These are phyloP conservation scores for Prosopis cineraria DNA, from an alignment of 306 rosid species.

Conservation along the genomic window DNA sequence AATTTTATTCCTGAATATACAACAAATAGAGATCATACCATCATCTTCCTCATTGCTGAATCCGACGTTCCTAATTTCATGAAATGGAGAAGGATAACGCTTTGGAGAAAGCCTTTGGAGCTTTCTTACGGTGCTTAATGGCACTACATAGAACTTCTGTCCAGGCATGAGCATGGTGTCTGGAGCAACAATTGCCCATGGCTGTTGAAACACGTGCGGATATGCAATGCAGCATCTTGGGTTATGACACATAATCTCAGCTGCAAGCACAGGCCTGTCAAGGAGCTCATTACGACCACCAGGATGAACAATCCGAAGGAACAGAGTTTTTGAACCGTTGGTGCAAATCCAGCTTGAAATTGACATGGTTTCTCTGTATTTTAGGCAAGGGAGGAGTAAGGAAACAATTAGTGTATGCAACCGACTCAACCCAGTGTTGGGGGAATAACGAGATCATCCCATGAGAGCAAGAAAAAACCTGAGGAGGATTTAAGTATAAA, in stretches of 20 bases:
- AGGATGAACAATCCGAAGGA: slow-evolving; percentile 59
- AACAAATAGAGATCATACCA: slow-evolving; percentile 32
- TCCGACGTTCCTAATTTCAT: slow-evolving; percentile 29
- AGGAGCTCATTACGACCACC: slow-evolving; percentile 69
- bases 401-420: slow-evolving; percentile 15
- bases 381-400: slow-evolving; percentile 8
- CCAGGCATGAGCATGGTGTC: slow-evolving; percentile 63
- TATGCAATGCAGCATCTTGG: slow-evolving; percentile 55
- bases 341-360: slow-evolving; percentile 51
- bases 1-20: slow-evolving; percentile 37
- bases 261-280: slow-evolving; percentile 59
- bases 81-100: slow-evolving; percentile 40
- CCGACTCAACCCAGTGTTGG: background rate
- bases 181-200: slow-evolving; percentile 73
- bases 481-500: slow-evolving; percentile 36
- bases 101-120: slow-evolving; percentile 54
- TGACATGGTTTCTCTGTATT: slow-evolving; percentile 41
- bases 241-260: slow-evolving; percentile 55
- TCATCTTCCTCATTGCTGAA: slow-evolving; percentile 40
- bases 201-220: slow-evolving; percentile 65
- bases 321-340: slow-evolving; percentile 44
- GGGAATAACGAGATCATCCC: background rate
- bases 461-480: background rate
- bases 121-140: slow-evolving; percentile 54
- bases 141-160: slow-evolving; percentile 68